These are phyloP conservation scores for Tephrocybe sp. DNA, from an alignment of 768 basidiomycete genomes.

Conservation along the genomic window DNA sequence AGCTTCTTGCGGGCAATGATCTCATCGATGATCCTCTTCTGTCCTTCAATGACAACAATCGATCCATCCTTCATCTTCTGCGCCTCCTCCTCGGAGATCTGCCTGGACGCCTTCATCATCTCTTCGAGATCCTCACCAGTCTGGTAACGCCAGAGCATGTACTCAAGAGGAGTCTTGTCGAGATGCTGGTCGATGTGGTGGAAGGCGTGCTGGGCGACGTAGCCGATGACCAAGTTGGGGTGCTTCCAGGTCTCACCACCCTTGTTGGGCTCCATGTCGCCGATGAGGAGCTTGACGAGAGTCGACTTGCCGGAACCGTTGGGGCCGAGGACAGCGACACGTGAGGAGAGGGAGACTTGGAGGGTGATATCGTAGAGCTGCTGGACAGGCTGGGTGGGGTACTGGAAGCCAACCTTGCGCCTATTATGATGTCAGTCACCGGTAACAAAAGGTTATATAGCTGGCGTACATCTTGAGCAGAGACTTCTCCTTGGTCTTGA, in stretches of 20 bases:
- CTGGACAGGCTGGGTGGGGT: constrained; percentile 82
- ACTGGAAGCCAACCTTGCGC: constrained; percentile 96
- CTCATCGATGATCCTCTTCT: constrained; percentile 95
- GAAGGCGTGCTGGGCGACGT: constrained; percentile 99
- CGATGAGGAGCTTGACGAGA: constrained; percentile 94
- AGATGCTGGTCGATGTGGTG: constrained; percentile 99
- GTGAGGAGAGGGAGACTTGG: constrained; percentile 96
- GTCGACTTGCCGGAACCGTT: constrained; percentile 99
- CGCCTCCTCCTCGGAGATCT: constrained; percentile 84
- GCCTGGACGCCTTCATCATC: constrained; percentile 87
- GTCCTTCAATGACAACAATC: constrained; percentile 83
- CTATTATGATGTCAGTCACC: constrained; percentile 20
- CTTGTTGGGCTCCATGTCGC: constrained; percentile 95
- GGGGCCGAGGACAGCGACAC: constrained; percentile 97
- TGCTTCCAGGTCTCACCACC: constrained; percentile 99
- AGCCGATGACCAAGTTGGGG: constrained; percentile 98
- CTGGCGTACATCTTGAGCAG: constrained; percentile 82
- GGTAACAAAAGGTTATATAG: neutral
- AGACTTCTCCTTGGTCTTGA: constrained; percentile 99
- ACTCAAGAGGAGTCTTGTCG: constrained; percentile 98
- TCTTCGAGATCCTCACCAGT: constrained; percentile 99
- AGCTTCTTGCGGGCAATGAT: constrained; percentile 91
- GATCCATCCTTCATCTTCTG: constrained; percentile 98
- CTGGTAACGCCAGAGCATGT: constrained; percentile 99
- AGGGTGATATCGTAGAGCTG: constrained; percentile 94